phyloP scores from a whole-genome alignment of 129 eudicot species.

The Gnaphalium uliginosum region DNA sequence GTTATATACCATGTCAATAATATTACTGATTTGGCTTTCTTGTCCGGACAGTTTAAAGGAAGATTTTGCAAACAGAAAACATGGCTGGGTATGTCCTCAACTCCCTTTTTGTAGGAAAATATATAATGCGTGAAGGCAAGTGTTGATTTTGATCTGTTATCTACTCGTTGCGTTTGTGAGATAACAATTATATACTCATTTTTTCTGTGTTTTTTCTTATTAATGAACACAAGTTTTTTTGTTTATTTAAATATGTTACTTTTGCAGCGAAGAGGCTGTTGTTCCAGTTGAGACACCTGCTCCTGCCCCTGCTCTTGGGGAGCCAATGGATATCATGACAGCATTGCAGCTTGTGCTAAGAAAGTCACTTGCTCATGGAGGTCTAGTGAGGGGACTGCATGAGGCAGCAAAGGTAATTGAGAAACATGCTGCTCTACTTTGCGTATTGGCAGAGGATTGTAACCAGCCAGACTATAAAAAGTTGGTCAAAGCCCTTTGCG shows the following conservation, averaged over 20 bases:
- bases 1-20: not conserved
- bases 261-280: conserved; percentile 67
- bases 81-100: conserved; percentile 34
- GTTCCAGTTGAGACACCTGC: conserved; percentile 49
- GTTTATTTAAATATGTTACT: not conserved
- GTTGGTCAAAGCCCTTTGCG: conserved; percentile 73
- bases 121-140: not conserved
- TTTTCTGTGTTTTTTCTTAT: not conserved
- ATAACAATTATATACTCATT: not conserved
- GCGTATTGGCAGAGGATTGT: conserved; percentile 83
- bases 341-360: conserved; percentile 74
- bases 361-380: conserved; percentile 74
- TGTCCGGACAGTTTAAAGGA: conserved; percentile 23
- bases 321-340: conserved; percentile 79
- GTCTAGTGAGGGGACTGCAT: conserved; percentile 73
- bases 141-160: not conserved
- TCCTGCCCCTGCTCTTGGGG: conserved; percentile 63
- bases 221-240: not conserved
- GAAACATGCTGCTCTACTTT: conserved; percentile 79
- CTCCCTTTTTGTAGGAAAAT: not conserved
- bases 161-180: not conserved
- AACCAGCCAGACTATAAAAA: conserved; percentile 74
- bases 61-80: conserved; percentile 15
- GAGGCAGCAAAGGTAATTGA: conserved; percentile 81
- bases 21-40: conserved; percentile 11